phyloP scores from a whole-genome alignment of 768 basidiomycete genomes.

The Ramaria sp. region DNA sequence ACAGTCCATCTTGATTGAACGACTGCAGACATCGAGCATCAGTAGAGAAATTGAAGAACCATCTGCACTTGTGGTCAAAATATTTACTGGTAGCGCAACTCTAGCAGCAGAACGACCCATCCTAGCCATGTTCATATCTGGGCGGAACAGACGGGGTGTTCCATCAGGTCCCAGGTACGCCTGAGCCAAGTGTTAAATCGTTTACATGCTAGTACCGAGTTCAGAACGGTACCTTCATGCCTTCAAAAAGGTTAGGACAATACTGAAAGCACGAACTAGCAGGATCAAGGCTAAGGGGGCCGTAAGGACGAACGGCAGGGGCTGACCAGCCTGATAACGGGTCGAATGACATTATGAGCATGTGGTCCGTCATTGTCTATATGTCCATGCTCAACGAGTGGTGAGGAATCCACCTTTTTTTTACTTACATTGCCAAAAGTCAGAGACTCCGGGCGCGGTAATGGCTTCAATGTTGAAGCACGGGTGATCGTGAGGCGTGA shows the following conservation, averaged over 20 bases:
- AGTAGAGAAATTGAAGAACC: slow-evolving; percentile 13
- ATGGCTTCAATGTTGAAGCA: slow-evolving; percentile 36
- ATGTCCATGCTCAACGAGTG: neutral
- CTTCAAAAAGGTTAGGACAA: slow-evolving; percentile 48
- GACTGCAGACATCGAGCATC: slow-evolving; percentile 16
- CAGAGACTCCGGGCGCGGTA: slow-evolving; percentile 38
- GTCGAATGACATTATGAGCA: slow-evolving; percentile 58
- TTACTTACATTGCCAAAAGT: slow-evolving; percentile 48
- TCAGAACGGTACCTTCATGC: slow-evolving; percentile 47
- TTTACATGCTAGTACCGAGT: neutral
- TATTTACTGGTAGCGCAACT: slow-evolving; percentile 57
- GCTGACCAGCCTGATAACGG: slow-evolving; percentile 53
- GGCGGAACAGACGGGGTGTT: slow-evolving; percentile 67
- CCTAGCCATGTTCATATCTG: slow-evolving; percentile 77
- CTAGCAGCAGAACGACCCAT: slow-evolving; percentile 59
- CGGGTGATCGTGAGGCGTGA: slow-evolving; percentile 41
- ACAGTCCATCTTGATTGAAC: slow-evolving; percentile 36
- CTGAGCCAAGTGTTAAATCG: slow-evolving; percentile 20
- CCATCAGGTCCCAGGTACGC: slow-evolving; percentile 68
- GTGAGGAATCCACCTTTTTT: neutral
- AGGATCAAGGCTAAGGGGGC: slow-evolving; percentile 48
- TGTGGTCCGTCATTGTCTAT: slow-evolving; percentile 66
- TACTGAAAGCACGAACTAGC: slow-evolving; percentile 49
- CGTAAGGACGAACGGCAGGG: slow-evolving; percentile 67
- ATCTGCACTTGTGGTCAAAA: neutral